Evolutionary conservation across 2,329 filamentous ascomycete species (phyloP).

Genomic region (Ceratocystis alfenasii): DNA sequence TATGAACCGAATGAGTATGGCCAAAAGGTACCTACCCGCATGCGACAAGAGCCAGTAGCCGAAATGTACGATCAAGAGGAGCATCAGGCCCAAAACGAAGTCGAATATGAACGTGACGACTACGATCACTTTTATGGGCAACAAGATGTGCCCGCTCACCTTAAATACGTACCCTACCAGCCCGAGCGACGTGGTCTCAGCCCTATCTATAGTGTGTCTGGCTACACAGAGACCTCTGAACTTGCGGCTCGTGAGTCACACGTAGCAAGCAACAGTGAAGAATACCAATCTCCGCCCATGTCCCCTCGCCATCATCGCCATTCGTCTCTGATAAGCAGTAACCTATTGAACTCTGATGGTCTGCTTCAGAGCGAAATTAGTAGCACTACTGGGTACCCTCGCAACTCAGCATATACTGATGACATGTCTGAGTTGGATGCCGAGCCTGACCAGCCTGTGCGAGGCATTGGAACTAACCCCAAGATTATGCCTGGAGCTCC

Average conservation of each 20-base stretch:
- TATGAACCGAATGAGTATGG: conserved; percentile 39
- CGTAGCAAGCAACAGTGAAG: conserved; percentile 38
- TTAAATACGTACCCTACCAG: conserved; percentile 57
- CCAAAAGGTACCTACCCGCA: conserved; percentile 31
- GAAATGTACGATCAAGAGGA: conserved; percentile 34
- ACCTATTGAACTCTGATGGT: conserved; percentile 32
- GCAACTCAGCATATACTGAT: conserved; percentile 40
- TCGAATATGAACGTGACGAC: conserved; percentile 16
- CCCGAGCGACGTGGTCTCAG: conserved; percentile 62
- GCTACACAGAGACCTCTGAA: conserved; percentile 51
- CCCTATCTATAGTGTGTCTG: conserved; percentile 85
- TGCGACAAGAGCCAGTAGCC: conserved; percentile 29
- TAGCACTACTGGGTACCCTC: conserved; percentile 36
- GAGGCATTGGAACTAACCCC: conserved; percentile 60
- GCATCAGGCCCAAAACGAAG: conserved; percentile 22
- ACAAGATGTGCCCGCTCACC: conserved; percentile 51
- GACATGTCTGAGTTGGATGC: conserved; percentile 46
- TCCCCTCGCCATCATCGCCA: conserved; percentile 39
- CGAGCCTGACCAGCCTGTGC: conserved; percentile 57
- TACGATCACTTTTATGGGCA: conserved; percentile 40
- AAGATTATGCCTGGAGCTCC: conserved; percentile 61
- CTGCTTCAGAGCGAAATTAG: conserved; percentile 17
- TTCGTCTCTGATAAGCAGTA: conserved; percentile 43
- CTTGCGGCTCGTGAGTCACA: conserved; percentile 46
- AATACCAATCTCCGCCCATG: conserved; percentile 48